These are phyloP conservation scores for Globisporangium orthogonon DNA, from an alignment of 352 stramenopile genomes.

Conservation along the genomic window DNA sequence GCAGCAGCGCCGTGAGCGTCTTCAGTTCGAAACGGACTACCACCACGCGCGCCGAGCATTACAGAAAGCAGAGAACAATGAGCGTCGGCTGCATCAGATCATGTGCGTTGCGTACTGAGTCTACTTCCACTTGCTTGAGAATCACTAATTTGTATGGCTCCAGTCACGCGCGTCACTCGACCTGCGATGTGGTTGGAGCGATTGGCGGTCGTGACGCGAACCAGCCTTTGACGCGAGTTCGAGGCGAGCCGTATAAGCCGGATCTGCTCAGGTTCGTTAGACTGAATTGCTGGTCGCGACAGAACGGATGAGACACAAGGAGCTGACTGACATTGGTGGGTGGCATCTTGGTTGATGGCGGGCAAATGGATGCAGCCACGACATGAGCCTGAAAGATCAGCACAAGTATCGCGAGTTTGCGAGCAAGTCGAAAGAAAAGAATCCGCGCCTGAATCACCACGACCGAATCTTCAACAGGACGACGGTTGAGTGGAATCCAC, in stretches of 20 bases:
- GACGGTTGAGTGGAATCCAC: constrained; percentile 38
- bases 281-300: neutral
- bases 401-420: constrained; percentile 43
- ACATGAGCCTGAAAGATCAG: constrained; percentile 18
- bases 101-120: constrained; percentile 30
- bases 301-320: too few species aligned
- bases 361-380: constrained; percentile 33
- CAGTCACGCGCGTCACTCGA: constrained; percentile 46
- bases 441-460: constrained; percentile 39
- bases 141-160: neutral
- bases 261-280: constrained; percentile 33
- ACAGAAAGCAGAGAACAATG: constrained; percentile 50
- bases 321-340: neutral
- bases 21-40: constrained; percentile 57
- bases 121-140: neutral
- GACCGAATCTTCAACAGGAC: constrained; percentile 70
- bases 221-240: constrained; percentile 8
- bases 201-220: constrained; percentile 1
- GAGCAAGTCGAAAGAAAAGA: constrained; percentile 39
- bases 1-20: constrained; percentile 57
- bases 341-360: neutral
- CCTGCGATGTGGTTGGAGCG: constrained; percentile 38
- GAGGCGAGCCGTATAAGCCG: constrained; percentile 36
- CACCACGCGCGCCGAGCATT: constrained; percentile 42
- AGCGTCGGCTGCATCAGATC: constrained; percentile 61